phyloP scores from a whole-genome alignment of 2,329 filamentous ascomycete species.

The Alternaria tenuissima region DNA sequence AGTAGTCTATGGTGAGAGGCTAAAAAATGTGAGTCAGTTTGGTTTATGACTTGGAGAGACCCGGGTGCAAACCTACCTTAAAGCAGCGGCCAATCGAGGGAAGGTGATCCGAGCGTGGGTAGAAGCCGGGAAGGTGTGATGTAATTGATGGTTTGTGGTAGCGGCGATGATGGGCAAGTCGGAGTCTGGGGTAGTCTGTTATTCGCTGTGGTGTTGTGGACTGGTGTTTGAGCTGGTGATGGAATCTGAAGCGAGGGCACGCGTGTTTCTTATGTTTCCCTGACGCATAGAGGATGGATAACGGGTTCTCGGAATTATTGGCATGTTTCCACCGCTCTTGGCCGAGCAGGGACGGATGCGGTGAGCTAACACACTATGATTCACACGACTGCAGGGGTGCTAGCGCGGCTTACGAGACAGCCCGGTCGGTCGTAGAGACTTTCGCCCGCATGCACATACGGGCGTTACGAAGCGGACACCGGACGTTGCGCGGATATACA shows the following conservation, averaged over 20 bases:
- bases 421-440: slow-evolving; percentile 16
- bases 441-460: slow-evolving; percentile 15
- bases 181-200: not conserved
- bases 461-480: slow-evolving; percentile 21
- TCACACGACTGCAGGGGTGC: slow-evolving; percentile 30
- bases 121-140: slow-evolving; percentile 15
- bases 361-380: slow-evolving; percentile 34
- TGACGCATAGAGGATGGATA: slow-evolving; percentile 34
- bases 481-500: slow-evolving; percentile 20
- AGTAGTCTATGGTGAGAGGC: slow-evolving; percentile 35
- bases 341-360: slow-evolving; percentile 25
- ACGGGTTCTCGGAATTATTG: slow-evolving; percentile 40
- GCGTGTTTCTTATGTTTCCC: slow-evolving; percentile 45
- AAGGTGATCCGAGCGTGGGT: slow-evolving; percentile 44
- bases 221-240: slow-evolving; percentile 21
- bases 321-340: slow-evolving; percentile 40
- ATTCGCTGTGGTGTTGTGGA: not conserved
- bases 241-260: slow-evolving; percentile 25
- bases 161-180: not conserved
- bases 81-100: slow-evolving; percentile 42
- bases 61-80: slow-evolving; percentile 47
- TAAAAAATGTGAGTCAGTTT: slow-evolving; percentile 60
- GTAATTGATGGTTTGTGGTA: slow-evolving; percentile 12
- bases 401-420: slow-evolving; percentile 18
- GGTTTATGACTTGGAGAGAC: slow-evolving; percentile 50